Evolutionary conservation across 495 filamentous ascomycete genomes (phyloP).

Genomic region (Neurospora sp.): DNA sequence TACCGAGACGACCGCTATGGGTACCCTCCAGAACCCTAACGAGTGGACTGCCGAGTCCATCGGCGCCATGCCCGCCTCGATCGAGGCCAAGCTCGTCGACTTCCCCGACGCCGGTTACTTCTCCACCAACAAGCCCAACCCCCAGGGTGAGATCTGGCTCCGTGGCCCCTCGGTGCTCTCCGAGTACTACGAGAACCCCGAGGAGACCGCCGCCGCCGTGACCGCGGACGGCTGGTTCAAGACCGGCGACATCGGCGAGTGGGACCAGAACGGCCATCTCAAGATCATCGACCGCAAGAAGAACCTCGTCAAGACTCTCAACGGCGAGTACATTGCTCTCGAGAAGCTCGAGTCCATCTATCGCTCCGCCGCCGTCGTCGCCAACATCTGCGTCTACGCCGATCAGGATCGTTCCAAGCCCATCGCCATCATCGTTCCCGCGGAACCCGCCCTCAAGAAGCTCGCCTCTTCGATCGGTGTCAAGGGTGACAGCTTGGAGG

Average conservation of each 20-base stretch:
- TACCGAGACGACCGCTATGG: conserved; percentile 94
- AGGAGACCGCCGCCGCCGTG: conserved; percentile 69
- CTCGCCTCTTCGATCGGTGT: conserved; percentile 65
- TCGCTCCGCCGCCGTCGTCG: conserved; percentile 72
- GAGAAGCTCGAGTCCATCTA: conserved; percentile 98
- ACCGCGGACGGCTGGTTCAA: conserved; percentile 86
- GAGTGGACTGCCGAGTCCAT: conserved; percentile 80
- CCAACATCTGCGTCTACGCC: conserved; percentile 93
- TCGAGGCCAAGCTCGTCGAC: conserved; percentile 94
- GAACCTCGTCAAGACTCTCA: conserved; percentile 91
- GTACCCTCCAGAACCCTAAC: conserved; percentile 76
- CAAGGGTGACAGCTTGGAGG: conserved; percentile 58
- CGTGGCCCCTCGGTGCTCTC: conserved; percentile 64
- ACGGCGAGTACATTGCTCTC: conserved; percentile 95
- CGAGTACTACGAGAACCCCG: conserved; percentile 71
- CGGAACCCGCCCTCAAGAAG: conserved; percentile 76
- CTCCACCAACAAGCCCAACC: conserved; percentile 69
- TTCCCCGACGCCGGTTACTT: conserved; percentile 89
- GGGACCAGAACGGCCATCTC: conserved; percentile 69
- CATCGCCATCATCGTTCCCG: conserved; percentile 87
- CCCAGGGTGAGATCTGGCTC: conserved; percentile 94
- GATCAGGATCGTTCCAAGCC: conserved; percentile 73
- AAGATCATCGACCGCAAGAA: conserved; percentile 95
- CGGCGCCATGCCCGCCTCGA: conserved; percentile 67
- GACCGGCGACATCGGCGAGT: conserved; percentile 93